Evolutionary conservation across 305 asterid genomes (phyloP).

Genomic region (Galium porrigens): DNA sequence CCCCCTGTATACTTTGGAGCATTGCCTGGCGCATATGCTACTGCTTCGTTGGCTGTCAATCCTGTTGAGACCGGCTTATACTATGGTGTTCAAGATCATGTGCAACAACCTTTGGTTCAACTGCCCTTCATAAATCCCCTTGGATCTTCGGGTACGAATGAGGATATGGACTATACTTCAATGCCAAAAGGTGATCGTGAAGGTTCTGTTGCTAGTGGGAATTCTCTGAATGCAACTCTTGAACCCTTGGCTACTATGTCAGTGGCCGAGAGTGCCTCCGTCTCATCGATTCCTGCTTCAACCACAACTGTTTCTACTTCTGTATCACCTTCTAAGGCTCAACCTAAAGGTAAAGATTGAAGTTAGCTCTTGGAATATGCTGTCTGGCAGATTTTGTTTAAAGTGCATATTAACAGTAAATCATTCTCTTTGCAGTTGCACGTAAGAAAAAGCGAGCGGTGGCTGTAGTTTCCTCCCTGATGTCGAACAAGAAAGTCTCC

Average conservation of each 20-base stretch:
- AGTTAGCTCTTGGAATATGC: not conserved
- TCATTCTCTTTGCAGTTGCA: constrained; percentile 29
- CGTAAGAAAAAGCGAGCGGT: constrained; percentile 62
- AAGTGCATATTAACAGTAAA: constrained; percentile 1
- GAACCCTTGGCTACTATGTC: constrained; percentile 15
- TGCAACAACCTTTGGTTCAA: constrained; percentile 27
- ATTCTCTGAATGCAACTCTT: constrained; percentile 17
- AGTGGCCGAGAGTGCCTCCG: constrained; percentile 19
- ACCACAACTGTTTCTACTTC: constrained; percentile 28
- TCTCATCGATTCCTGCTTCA: constrained; percentile 33
- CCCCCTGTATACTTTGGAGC: constrained; percentile 51
- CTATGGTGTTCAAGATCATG: constrained; percentile 46
- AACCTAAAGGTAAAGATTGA: constrained; percentile 46
- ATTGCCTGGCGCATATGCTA: constrained; percentile 34
- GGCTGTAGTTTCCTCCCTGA: constrained; percentile 55
- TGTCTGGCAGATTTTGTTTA: not conserved
- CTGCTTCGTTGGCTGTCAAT: constrained; percentile 35
- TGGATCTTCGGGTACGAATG: constrained; percentile 21
- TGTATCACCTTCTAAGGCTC: constrained; percentile 42
- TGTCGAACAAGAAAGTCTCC: constrained; percentile 87
- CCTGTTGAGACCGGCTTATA: constrained; percentile 41
- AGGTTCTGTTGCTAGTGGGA: constrained; percentile 21
- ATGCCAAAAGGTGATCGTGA: constrained; percentile 20
- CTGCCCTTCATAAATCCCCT: constrained; percentile 21
- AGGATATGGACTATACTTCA: constrained; percentile 23